These are phyloP conservation scores for Batkoa obscura DNA, from an alignment of 371 early-diverging fungal genomes.

Conservation along the genomic window DNA sequence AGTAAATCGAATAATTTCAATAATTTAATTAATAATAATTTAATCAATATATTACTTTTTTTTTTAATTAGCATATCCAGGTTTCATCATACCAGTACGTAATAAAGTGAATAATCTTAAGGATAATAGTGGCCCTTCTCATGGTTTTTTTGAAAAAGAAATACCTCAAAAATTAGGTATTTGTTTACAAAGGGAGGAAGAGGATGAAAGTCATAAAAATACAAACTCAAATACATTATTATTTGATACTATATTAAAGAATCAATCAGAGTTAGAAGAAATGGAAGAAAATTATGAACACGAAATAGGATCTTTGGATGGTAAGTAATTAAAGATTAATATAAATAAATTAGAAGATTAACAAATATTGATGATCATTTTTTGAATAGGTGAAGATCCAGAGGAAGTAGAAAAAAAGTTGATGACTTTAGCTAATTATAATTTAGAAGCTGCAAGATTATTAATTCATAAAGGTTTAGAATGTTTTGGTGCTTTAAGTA, in stretches of 20 bases:
- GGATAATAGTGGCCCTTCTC: neutral
- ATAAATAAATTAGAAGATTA: neutral
- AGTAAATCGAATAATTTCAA: neutral
- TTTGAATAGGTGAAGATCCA: neutral
- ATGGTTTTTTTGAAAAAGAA: neutral
- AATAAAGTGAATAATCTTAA: neutral
- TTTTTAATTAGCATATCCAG: neutral
- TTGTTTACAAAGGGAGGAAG: no score
- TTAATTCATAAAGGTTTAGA: neutral
- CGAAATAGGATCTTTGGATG: neutral
- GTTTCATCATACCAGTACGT: neutral
- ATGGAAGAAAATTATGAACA: neutral
- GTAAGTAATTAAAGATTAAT: neutral
- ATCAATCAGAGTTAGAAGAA: neutral
- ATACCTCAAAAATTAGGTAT: neutral
- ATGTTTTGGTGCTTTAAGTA: neutral
- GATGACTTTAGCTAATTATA: neutral
- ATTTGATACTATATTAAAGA: neutral
- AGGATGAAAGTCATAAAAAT: neutral
- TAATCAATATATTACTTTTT: no score
- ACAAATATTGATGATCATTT: neutral
- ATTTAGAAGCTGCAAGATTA: neutral
- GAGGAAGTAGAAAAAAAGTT: neutral
- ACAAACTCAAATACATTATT: neutral
- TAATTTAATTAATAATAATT: no score